Percentiles rank a stretch among this genome's conserved stretches.
These are phyloP conservation scores for Umbilicaria muhlenbergii DNA, from an alignment of 495 filamentous ascomycete species.

Conservation along the genomic window DNA sequence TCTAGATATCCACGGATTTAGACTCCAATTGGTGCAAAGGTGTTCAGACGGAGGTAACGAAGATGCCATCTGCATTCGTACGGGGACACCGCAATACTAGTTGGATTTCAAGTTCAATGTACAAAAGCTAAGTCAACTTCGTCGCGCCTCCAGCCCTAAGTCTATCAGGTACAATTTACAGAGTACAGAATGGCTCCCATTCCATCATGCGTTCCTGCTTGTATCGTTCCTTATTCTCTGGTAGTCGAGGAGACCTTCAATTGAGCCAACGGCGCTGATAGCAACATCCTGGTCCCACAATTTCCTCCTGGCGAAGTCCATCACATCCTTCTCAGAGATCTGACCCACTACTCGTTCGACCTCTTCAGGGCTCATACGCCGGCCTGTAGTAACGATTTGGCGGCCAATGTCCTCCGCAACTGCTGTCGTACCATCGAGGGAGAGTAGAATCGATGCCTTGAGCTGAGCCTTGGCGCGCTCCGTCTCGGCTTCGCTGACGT, in stretches of 20 bases:
- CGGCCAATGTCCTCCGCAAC: slow-evolving; percentile 97
- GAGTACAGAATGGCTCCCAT: slow-evolving; percentile 4
- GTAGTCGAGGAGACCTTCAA: slow-evolving; percentile 88
- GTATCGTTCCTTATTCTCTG: slow-evolving; percentile 77
- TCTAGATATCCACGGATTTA: no score
- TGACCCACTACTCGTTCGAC: slow-evolving; percentile 77
- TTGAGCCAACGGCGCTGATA: slow-evolving; percentile 76
- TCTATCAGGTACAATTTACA: no score
- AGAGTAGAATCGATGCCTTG: slow-evolving; percentile 93
- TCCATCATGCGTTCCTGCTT: slow-evolving; percentile 54
- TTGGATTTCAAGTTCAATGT: no score
- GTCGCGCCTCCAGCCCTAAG: no score
- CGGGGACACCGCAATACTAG: no score
- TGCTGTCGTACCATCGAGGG: slow-evolving; percentile 91
- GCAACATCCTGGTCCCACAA: slow-evolving; percentile 97
- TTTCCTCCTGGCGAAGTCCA: slow-evolving; percentile 78
- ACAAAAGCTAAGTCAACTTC: no score
- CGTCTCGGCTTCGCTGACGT: slow-evolving; percentile 75
- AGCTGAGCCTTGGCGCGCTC: slow-evolving; percentile 99
- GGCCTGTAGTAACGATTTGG: slow-evolving; percentile 93
- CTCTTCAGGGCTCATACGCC: slow-evolving; percentile 79
- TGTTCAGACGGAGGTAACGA: no score
- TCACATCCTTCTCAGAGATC: slow-evolving; percentile 93
- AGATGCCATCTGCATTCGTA: no score
- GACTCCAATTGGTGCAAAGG: no score